These are phyloP conservation scores for Yamadazyma jaroonii DNA, from an alignment of 1,139 yeast genomes.

Conservation along the genomic window DNA sequence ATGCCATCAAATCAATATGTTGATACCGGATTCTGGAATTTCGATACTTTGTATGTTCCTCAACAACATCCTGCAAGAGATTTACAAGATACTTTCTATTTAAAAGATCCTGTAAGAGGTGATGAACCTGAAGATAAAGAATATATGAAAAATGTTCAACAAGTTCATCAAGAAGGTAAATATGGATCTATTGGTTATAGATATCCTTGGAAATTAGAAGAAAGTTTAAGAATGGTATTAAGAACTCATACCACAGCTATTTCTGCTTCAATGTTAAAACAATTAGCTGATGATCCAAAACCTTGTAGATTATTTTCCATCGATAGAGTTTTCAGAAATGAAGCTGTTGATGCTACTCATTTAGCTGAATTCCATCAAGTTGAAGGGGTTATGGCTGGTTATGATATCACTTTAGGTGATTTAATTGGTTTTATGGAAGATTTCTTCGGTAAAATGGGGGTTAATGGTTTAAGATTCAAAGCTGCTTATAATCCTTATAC, in stretches of 20 bases:
- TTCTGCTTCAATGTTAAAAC: slow-evolving; percentile 82
- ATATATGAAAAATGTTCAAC: slow-evolving; percentile 74
- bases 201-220: slow-evolving; percentile 94
- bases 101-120: slow-evolving; percentile 85
- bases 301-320: slow-evolving; percentile 93
- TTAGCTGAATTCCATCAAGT: slow-evolving; percentile 99
- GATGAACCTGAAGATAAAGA: slow-evolving; percentile 75
- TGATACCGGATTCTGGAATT: slow-evolving; percentile 98
- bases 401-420: slow-evolving; percentile 91
- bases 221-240: slow-evolving; percentile 84
- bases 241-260: slow-evolving; percentile 98
- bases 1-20: slow-evolving; percentile 99
- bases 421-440: slow-evolving; percentile 98
- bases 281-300: slow-evolving; percentile 84
- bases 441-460: slow-evolving; percentile 97
- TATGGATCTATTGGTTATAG: slow-evolving; percentile 96
- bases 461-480: slow-evolving; percentile 88
- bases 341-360: slow-evolving; percentile 99
- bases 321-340: slow-evolving; percentile 98
- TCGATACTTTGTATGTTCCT: slow-evolving; percentile 93
- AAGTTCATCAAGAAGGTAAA: slow-evolving; percentile 86
- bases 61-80: slow-evolving; percentile 99
- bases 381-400: slow-evolving; percentile 98
- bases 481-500: slow-evolving; percentile 99
- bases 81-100: slow-evolving; percentile 94